Conservation (phyloP, 2,329 filamentous ascomycete species). For the Colletotrichum sp. region DNA sequence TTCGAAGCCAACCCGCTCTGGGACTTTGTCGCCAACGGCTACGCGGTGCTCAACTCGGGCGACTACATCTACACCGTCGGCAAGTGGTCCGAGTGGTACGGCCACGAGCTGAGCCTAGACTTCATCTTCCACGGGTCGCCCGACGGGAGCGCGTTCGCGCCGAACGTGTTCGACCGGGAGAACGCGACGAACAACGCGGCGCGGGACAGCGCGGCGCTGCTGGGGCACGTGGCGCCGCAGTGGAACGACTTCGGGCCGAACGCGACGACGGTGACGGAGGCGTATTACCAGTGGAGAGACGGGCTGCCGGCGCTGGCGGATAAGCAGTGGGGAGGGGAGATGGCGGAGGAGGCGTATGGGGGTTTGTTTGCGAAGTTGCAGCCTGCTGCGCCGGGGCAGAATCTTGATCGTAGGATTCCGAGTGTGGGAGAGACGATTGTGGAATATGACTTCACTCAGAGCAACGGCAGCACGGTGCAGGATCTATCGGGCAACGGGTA, state of each 20-base stretch:
- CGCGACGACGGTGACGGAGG: conserved; percentile 27
- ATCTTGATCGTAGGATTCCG: conserved; percentile 24
- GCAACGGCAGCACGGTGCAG: conserved; percentile 1
- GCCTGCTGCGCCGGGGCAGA: conserved; percentile 25
- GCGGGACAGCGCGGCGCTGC: conserved; percentile 13
- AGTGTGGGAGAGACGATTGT: conserved; percentile 21
- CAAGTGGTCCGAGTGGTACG: conserved; percentile 25
- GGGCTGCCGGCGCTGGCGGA: conserved; percentile 28
- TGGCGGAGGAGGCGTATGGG: background rate
- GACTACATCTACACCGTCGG: conserved; percentile 28
- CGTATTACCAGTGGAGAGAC: conserved; percentile 29
- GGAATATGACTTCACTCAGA: conserved; percentile 16
- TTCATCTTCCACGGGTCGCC: conserved; percentile 25
- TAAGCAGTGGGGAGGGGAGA: conserved; percentile 30
- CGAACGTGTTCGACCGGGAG: conserved; percentile 26
- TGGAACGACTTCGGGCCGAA: conserved; percentile 31
- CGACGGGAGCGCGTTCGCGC: conserved; percentile 22
- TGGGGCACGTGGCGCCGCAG: conserved; percentile 26
- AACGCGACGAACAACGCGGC: conserved; percentile 23
- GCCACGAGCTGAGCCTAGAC: conserved; percentile 20
- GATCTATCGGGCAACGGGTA: conserved; percentile 27
- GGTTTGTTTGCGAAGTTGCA: conserved; percentile 23
- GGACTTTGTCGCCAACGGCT: conserved; percentile 27
- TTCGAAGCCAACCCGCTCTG: conserved; percentile 23
- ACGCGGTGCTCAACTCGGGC: conserved; percentile 28